These are phyloP conservation scores for Quercus rubra DNA, from an alignment of 306 rosid species.

Conservation along the genomic window DNA sequence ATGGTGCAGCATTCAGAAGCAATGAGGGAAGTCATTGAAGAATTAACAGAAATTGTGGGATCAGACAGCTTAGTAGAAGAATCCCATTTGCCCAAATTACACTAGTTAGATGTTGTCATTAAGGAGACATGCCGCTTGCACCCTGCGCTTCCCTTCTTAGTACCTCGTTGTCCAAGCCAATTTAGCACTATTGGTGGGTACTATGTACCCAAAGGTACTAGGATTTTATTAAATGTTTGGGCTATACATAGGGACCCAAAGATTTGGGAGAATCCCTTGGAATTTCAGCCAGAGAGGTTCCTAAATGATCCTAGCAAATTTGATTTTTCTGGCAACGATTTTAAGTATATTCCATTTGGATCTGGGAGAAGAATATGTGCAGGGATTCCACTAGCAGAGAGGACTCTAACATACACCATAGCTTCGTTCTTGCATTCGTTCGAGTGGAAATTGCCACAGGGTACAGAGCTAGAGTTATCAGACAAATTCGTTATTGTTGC, in stretches of 20 bases:
- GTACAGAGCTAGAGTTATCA: neutral
- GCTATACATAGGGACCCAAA: slow-evolving; percentile 21
- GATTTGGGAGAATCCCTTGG: slow-evolving; percentile 12
- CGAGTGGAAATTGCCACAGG: neutral
- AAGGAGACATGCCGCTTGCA: slow-evolving; percentile 34
- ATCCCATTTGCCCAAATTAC: slow-evolving; percentile 23
- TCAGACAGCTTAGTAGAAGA: slow-evolving; percentile 30
- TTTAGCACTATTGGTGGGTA: slow-evolving; percentile 27
- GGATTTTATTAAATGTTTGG: slow-evolving; percentile 14
- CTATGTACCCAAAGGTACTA: slow-evolving; percentile 12
- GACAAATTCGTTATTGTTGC: neutral
- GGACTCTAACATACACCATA: neutral
- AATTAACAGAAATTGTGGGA: slow-evolving; percentile 23
- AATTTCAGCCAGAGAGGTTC: slow-evolving; percentile 23
- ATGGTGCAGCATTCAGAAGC: slow-evolving; percentile 12
- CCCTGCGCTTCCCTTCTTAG: slow-evolving; percentile 4
- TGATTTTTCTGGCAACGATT: slow-evolving; percentile 19
- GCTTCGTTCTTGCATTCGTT: slow-evolving; percentile 22
- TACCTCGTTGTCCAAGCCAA: slow-evolving; percentile 15
- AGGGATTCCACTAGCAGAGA: slow-evolving; percentile 25
- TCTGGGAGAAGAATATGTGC: slow-evolving; percentile 40
- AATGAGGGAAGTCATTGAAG: slow-evolving; percentile 22
- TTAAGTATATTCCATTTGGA: slow-evolving; percentile 34
- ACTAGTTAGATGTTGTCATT: slow-evolving; percentile 13
- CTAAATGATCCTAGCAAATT: neutral